These are phyloP conservation scores for Citrullus amarus DNA, from an alignment of 306 rosid species.

Conservation along the genomic window DNA sequence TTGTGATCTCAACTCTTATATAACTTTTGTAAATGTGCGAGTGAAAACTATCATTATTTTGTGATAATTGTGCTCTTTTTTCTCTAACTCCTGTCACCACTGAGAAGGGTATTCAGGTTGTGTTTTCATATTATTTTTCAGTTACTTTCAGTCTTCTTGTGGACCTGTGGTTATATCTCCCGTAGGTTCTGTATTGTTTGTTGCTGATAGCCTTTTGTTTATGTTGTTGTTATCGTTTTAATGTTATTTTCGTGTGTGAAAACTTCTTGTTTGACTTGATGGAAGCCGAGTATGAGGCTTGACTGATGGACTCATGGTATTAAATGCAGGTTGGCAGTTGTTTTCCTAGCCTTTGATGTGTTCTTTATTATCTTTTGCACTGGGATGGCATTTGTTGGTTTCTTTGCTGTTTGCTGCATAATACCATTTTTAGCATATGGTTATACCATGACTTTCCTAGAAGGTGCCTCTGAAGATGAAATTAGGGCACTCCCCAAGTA, in stretches of 20 bases:
- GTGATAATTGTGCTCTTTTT: neutral
- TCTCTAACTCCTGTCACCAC: neutral
- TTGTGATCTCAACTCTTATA: neutral
- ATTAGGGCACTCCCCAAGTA: slow-evolving; percentile 61
- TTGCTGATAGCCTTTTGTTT: neutral
- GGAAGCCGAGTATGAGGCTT: neutral
- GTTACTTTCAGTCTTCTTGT: neutral
- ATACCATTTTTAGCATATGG: slow-evolving; percentile 58
- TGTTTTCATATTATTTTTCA: neutral
- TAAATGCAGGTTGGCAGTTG: slow-evolving; percentile 71
- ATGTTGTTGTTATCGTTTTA: neutral
- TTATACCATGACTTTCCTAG: slow-evolving; percentile 48
- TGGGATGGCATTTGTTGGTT: slow-evolving; percentile 57
- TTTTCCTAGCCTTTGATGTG: slow-evolving; percentile 71
- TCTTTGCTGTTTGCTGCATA: slow-evolving; percentile 55
- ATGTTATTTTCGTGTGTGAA: neutral
- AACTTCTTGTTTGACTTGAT: neutral
- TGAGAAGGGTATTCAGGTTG: neutral
- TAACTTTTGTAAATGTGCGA: neutral
- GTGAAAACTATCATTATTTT: neutral
- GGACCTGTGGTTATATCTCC: neutral
- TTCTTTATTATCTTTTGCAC: slow-evolving; percentile 66
- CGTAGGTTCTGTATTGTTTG: neutral
- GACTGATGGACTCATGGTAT: slow-evolving; percentile 1
- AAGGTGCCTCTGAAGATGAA: slow-evolving; percentile 80